phyloP scores from a whole-genome alignment of 805 yeast species.

The Ogataea sp. region DNA sequence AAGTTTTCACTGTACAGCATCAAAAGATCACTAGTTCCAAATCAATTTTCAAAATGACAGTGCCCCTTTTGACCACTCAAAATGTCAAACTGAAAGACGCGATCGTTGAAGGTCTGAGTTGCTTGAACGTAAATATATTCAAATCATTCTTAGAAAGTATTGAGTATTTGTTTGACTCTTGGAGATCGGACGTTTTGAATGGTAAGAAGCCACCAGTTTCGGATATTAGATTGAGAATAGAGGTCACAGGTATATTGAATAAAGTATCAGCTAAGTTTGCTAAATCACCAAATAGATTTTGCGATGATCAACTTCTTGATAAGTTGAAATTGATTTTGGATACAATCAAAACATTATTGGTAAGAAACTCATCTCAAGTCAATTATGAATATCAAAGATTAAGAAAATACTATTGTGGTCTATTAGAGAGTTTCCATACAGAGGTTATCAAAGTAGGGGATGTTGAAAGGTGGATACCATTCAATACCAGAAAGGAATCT shows the following conservation, averaged over 20 bases:
- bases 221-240: slow-evolving; percentile 44
- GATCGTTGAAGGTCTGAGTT: slow-evolving; percentile 80
- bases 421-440: slow-evolving; percentile 65
- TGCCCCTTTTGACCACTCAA: slow-evolving; percentile 69
- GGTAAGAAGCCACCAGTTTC: slow-evolving; percentile 17
- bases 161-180: slow-evolving; percentile 47
- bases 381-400: slow-evolving; percentile 68
- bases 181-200: slow-evolving; percentile 40
- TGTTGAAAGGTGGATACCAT: slow-evolving; percentile 62
- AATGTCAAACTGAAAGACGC: slow-evolving; percentile 74
- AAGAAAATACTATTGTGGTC: slow-evolving; percentile 76
- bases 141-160: slow-evolving; percentile 71
- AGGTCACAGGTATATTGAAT: slow-evolving; percentile 66
- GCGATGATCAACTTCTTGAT: slow-evolving; percentile 62
- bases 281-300: slow-evolving; percentile 37
- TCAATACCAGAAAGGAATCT: slow-evolving; percentile 76
- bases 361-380: slow-evolving; percentile 48
- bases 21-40: slow-evolving; percentile 90
- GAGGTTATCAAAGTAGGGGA: slow-evolving; percentile 39
- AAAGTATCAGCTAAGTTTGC: slow-evolving; percentile 61
- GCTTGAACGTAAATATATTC: slow-evolving; percentile 85
- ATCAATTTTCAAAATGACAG: slow-evolving; percentile 78
- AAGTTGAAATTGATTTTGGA: slow-evolving; percentile 57
- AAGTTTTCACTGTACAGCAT: slow-evolving; percentile 74
- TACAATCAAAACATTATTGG: slow-evolving; percentile 47